Evolutionary conservation across 805 yeast species (phyloP), one percentile per base, ranked within the genome.

Genomic region (Pichia sporocuriosa): DNA sequence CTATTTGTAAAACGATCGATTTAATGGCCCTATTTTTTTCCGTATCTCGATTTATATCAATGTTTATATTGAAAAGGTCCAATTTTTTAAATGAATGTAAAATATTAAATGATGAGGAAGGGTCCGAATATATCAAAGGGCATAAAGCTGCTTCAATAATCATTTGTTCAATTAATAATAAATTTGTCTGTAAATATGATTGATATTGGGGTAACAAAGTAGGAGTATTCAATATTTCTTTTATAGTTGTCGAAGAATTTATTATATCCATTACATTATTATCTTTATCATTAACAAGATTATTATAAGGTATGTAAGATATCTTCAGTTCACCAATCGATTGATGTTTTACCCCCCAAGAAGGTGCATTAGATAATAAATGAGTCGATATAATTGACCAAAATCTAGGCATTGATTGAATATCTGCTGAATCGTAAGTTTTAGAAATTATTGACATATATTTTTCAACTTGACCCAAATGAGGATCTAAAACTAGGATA

Each of bases 401-500:
- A 10, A 57, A 28, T 16, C 44, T 48, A 4, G 63, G 63, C 11
- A 22, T 22, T 22, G 27, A 8, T 11, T 11, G n/a, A 26, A 7
- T 12, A 26, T 12, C 22, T 35, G 15, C 24, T 17, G 6, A 26
- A 20, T 0, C 19, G 39, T 33, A 1, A 27, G 13, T 23, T 1
- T 43, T 31, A 37, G 51, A 48, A 4, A 51, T 19, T 3, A 20
- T 22, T 1, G 32, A n/a, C 4, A 49, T 22, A 3, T 46, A 36
- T 1, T n/a, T 32, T 13, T 54, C 54, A 4, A 52, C 32, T 8
- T 38, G 31, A 8, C 55, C 58, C 12, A 52, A 43, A 16, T 40
- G 27, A 1, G 62, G 58, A 40, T 58, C 49, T 11, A 59, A 47
- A 32, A 58, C 46, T 4, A 58, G n/a, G 6, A 59, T 19, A 31